Conservation (phyloP, 257 asterid species). For the Solanum ossicruentum region DNA sequence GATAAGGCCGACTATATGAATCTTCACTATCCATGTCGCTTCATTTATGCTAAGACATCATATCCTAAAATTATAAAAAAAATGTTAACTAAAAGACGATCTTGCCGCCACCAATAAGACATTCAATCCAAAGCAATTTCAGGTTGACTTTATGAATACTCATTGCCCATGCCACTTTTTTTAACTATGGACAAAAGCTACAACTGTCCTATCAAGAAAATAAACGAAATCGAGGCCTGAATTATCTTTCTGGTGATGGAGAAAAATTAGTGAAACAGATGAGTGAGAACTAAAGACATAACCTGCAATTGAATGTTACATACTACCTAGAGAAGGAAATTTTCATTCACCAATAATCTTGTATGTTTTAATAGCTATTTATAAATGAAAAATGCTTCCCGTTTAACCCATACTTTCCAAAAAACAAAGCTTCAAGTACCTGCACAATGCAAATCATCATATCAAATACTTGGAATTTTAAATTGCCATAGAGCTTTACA, state of each 20-base stretch:
- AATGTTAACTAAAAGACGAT: neutral
- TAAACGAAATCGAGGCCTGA: neutral
- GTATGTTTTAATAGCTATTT: constrained; percentile 93
- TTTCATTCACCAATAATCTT: constrained; percentile 74
- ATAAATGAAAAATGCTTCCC: constrained; percentile 47
- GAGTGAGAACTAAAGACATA: neutral
- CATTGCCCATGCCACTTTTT: neutral
- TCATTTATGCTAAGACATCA: no score
- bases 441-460: constrained; percentile 8
- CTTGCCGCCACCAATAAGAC: no score
- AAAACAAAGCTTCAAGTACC: constrained; percentile 74
- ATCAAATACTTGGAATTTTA: no score
- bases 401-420: constrained; percentile 76
- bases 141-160: neutral
- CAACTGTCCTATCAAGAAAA: no score
- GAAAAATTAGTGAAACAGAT: no score
- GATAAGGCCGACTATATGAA: no score
- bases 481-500: no score
- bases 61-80: no score
- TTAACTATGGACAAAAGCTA: neutral
- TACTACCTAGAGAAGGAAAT: constrained; percentile 85
- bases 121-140: neutral
- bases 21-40: no score
- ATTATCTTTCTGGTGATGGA: no score
- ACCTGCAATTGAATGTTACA: constrained; percentile 98